Evolutionary conservation across 495 filamentous ascomycete genomes (phyloP).

Genomic region (Cercophora newfieldiana): DNA sequence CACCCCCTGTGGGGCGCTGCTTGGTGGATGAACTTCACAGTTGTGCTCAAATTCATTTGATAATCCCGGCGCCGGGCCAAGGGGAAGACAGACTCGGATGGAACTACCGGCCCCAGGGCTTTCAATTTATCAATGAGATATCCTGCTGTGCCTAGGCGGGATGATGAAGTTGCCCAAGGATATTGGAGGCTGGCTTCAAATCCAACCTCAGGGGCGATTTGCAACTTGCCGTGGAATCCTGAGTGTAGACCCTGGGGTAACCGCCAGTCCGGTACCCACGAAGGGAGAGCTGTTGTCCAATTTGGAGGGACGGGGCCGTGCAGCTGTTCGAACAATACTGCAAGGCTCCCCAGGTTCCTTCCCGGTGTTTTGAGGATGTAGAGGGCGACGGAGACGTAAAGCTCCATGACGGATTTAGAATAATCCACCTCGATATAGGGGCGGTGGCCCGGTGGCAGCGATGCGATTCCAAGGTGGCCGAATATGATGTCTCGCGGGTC

Average conservation of each 20-base stretch:
- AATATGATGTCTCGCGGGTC: constrained; percentile 2
- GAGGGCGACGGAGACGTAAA: neutral
- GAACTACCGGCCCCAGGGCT: neutral
- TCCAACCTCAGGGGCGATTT: neutral
- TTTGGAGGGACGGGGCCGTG: neutral
- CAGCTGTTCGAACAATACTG: neutral
- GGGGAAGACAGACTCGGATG: neutral
- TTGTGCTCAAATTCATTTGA: neutral
- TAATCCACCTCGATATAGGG: neutral
- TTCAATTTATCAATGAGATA: neutral
- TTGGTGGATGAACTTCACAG: neutral
- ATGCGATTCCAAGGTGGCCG: neutral
- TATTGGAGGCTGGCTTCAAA: neutral
- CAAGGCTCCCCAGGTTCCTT: neutral
- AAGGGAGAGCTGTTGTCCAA: neutral
- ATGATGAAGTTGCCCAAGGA: neutral
- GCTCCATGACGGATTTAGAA: neutral
- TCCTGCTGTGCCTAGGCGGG: neutral
- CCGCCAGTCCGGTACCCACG: neutral
- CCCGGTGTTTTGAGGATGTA: neutral
- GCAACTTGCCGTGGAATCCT: neutral
- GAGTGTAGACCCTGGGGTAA: neutral
- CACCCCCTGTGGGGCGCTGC: neutral
- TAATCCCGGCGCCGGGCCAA: neutral
- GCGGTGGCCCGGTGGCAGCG: neutral